Percentiles rank a stretch among this genome's conserved stretches.
phyloP scores from a whole-genome alignment of 805 yeast genomes.

The Isabelozyma pseudorhagii region DNA sequence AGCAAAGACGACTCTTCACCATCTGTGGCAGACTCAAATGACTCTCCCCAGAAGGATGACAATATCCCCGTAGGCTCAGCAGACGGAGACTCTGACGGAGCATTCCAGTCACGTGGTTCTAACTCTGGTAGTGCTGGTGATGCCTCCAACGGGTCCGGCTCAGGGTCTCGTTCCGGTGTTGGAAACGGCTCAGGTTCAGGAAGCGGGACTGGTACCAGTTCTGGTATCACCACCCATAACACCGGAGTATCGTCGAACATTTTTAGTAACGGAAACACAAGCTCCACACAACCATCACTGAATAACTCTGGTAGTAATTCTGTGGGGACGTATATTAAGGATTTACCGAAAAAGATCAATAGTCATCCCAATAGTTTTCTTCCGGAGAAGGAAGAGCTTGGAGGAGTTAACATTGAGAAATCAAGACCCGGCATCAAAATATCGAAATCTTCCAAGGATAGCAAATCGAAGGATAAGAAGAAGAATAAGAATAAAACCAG shows the following conservation, averaged over 20 bases:
- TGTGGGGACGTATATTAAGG: conserved; percentile 4
- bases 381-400: too few species aligned
- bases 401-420: background rate
- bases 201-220: background rate
- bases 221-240: background rate
- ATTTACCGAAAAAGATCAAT: background rate
- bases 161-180: background rate
- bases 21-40: background rate
- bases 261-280: conserved; percentile 5
- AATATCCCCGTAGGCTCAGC: background rate
- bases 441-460: background rate
- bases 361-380: too few species aligned
- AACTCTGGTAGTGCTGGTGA: conserved; percentile 1
- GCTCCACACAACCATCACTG: conserved; percentile 3
- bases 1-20: conserved; percentile 4
- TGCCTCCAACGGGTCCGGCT: conserved; percentile 5
- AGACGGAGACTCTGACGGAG: background rate
- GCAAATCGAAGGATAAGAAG: background rate
- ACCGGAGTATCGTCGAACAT: conserved; percentile 2
- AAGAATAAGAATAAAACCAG: background rate
- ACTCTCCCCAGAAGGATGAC: background rate
- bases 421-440: background rate
- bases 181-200: conserved; percentile 1
- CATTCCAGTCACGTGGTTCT: background rate
- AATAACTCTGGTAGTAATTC: conserved; percentile 5